phyloP scores from a whole-genome alignment of 331 rosid genomes.

The Rosa hybrid region DNA sequence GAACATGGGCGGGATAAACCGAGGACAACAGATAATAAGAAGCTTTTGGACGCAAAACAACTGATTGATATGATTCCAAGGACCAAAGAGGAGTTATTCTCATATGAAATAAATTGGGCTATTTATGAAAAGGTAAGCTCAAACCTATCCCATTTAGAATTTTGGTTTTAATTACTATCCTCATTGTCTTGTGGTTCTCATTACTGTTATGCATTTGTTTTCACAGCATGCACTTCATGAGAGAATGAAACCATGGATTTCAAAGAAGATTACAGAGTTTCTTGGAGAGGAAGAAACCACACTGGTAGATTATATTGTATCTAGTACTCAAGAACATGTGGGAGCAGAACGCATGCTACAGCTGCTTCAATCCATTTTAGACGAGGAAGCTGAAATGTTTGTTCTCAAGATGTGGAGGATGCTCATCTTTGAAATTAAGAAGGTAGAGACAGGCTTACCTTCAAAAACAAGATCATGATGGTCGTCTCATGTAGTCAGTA shows the following conservation, averaged over 20 bases:
- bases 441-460: conserved; percentile 88
- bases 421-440: conserved; percentile 98
- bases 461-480: conserved; percentile 57
- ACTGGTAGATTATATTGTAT: conserved; percentile 89
- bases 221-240: conserved; percentile 85
- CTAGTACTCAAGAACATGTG: conserved; percentile 89
- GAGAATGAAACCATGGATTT: conserved; percentile 98
- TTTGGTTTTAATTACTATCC: not conserved
- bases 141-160: not conserved
- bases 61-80: conserved; percentile 97
- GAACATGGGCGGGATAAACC: conserved; percentile 60
- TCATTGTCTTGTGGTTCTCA: not conserved
- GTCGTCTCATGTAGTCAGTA: conserved; percentile 16
- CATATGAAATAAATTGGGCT: conserved; percentile 87
- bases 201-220: conserved; percentile 4
- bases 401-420: conserved; percentile 99
- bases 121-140: conserved; percentile 76
- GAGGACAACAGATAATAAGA: conserved; percentile 72
- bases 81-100: conserved; percentile 95
- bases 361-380: conserved; percentile 87
- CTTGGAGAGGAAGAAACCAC: conserved; percentile 96
- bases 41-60: conserved; percentile 86
- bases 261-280: conserved; percentile 88
- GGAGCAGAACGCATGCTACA: conserved; percentile 94
- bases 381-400: conserved; percentile 99